phyloP scores from a whole-genome alignment of 225 moss, liverwort and hornwort species.

The Antitrichia curtipendula region DNA sequence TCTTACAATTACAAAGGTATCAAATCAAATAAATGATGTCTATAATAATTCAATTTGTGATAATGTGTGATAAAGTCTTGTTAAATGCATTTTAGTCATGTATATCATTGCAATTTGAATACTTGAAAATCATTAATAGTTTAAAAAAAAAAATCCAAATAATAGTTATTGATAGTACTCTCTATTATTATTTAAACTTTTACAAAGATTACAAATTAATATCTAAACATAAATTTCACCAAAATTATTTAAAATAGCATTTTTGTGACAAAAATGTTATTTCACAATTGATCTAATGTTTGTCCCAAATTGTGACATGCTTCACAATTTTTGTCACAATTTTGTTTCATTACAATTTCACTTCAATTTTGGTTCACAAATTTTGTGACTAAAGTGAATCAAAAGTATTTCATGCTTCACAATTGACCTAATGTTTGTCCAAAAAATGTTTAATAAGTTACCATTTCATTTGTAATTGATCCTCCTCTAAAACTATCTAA shows the following conservation, averaged over 20 bases:
- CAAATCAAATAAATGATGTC: neutral
- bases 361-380: too few species aligned
- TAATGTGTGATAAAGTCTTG: neutral
- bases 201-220: neutral
- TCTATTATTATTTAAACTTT: neutral
- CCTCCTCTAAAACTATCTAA: accelerated
- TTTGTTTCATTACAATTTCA: too few species aligned
- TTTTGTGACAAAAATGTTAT: too few species aligned
- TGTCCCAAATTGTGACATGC: too few species aligned
- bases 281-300: too few species aligned
- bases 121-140: neutral
- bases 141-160: too few species aligned
- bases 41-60: neutral
- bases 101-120: neutral
- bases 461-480: neutral
- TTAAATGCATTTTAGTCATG: neutral
- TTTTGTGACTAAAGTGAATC: neutral
- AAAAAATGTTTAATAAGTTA: neutral
- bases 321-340: too few species aligned
- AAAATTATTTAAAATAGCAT: neutral
- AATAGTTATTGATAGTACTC: too few species aligned
- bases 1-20: neutral
- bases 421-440: neutral
- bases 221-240: neutral
- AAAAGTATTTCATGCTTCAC: too few species aligned